Conservation (phyloP, 2,329 filamentous ascomycete genomes). For the Metarhizium guizhouense region DNA sequence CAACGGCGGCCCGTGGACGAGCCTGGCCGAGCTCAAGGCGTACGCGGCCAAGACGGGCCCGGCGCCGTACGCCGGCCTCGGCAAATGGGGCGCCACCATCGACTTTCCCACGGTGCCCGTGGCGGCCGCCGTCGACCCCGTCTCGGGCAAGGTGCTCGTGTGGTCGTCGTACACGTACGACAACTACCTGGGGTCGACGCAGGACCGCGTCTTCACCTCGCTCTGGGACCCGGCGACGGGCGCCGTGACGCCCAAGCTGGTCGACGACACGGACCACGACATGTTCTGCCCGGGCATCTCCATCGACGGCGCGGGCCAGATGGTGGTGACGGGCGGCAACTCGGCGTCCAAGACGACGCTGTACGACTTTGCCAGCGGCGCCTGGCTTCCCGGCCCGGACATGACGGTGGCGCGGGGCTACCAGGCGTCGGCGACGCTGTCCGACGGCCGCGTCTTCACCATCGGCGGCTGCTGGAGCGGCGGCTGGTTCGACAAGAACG, state of each 20-base stretch:
- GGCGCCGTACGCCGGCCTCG: constrained; percentile 13
- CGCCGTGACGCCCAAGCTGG: constrained; percentile 15
- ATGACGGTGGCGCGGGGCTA: constrained; percentile 42
- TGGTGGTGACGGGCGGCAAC: constrained; percentile 46
- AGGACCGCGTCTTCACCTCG: constrained; percentile 10
- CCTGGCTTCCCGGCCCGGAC: constrained; percentile 28
- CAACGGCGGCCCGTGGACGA: constrained; percentile 20
- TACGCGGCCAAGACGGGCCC: constrained; percentile 16
- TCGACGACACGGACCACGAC: constrained; percentile 37
- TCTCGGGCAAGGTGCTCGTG: constrained; percentile 3
- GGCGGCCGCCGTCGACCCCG: constrained; percentile 5
- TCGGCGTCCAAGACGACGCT: constrained; percentile 38
- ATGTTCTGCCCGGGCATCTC: constrained; percentile 46
- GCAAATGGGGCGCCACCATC: constrained; percentile 25
- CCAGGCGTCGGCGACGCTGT: constrained; percentile 39
- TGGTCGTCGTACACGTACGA: constrained; percentile 9
- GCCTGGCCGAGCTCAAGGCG: constrained; percentile 22
- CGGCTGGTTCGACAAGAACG: constrained; percentile 40
- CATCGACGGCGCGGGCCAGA: constrained; percentile 35
- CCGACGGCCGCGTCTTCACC: constrained; percentile 45
- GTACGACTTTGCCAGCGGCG: constrained; percentile 28
- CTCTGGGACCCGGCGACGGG: constrained; percentile 10
- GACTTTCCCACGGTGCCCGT: constrained; percentile 27
- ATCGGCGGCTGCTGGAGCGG: constrained; percentile 49
- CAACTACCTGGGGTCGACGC: constrained; percentile 7